Base-by-base conservation (phyloP, 73 alveolate genomes). In the Symbiodinium pilosum region DNA sequence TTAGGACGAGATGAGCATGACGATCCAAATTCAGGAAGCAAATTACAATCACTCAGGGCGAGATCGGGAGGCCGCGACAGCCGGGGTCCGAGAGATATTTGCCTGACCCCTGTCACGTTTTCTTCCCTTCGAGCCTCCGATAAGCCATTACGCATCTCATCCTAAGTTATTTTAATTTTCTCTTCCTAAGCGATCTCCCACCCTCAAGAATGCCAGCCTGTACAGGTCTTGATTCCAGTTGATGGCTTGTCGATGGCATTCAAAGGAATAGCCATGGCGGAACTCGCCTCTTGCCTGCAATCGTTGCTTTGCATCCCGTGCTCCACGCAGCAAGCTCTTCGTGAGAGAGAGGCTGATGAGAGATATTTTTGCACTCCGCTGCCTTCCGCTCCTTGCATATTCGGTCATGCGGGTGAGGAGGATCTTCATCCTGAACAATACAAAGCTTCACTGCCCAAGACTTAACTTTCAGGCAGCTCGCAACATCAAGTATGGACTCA, bases 231-330 rank as follows among this genome's bases (percentile, higher is more conserved):
- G 97, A 34, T 91, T 91, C 97, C 97, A 91, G 77, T 68, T 71
- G 83, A 91, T 84, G n/a, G 97, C 89, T 68, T 68, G 51, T 39
- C 88, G 87, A 2, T 59, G 77, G 97, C 83, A 91, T 34, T 91
- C 97, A 7, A 38, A 43, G 20, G 97, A 91, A n/a, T 41, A 36
- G 36, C 97, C 97, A 18, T 68, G 42, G 42, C 47, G 43, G 88
- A 91, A 91, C 68, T 91, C 97, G 20, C 97, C 97, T 38, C 97
- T 85, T 14, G 97, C 97, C 97, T 91, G 68, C 34, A n/a, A n/a
- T n/a, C n/a, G n/a, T n/a, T n/a, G n/a, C n/a, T n/a, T n/a, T n/a
- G n/a, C n/a, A n/a, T n/a, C n/a, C n/a, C n/a, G n/a, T n/a, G n/a
- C n/a, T n/a, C n/a, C n/a, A n/a, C n/a, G n/a, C n/a, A n/a, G n/a